A percentile compares a stretch with the other conserved stretches of the same genome.
Conservation (phyloP, 2,329 filamentous ascomycete genomes). For the Aspergillus sp. region DNA sequence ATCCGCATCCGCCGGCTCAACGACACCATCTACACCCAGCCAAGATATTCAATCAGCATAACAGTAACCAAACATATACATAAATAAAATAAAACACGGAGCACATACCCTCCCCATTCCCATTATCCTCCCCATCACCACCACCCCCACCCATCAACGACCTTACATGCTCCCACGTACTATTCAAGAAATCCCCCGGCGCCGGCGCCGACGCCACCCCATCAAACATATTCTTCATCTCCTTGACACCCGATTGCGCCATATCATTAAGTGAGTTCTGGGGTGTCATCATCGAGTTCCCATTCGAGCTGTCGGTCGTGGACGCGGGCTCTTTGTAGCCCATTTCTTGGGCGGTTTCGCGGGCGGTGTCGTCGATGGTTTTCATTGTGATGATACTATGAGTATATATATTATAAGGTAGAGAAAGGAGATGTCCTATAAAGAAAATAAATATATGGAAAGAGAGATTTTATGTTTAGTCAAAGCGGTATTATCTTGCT, state of each 20-base stretch:
- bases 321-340: background rate
- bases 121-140: background rate
- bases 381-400: background rate
- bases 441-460: too few relatives aligned
- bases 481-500: background rate
- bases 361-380: background rate
- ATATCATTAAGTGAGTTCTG: conserved; percentile 10
- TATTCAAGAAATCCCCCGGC: conserved; percentile 15
- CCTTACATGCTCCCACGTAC: conserved; percentile 14
- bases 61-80: background rate
- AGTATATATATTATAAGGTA: too few relatives aligned
- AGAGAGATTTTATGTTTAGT: too few relatives aligned
- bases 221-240: conserved; percentile 15
- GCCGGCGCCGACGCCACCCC: background rate
- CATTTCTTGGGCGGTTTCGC: background rate
- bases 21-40: background rate
- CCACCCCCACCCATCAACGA: conserved; percentile 4
- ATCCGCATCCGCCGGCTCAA: conserved; percentile 11
- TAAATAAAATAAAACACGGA: background rate
- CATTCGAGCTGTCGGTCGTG: background rate
- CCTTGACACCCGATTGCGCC: conserved; percentile 12
- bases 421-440: too few relatives aligned
- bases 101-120: background rate
- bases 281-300: background rate
- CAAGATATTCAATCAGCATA: background rate